Percentiles rank a stretch among this genome's conserved stretches.
phyloP scores from a whole-genome alignment of 306 rosid genomes.

The barrel medic (Medicago truncatula) region DNA sequence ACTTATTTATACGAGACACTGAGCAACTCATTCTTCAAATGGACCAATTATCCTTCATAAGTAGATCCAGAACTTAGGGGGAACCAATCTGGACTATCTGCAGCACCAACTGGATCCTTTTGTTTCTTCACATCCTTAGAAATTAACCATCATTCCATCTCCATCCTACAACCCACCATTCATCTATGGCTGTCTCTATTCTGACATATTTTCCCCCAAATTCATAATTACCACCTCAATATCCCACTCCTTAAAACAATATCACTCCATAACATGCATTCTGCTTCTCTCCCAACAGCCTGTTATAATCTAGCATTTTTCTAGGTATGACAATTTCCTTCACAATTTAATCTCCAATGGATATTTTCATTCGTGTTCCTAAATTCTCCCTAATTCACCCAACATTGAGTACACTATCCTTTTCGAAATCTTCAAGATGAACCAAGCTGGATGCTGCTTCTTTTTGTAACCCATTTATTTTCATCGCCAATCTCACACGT shows the following conservation, averaged over 20 bases:
- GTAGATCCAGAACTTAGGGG: slow-evolving; percentile 19
- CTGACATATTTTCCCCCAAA: slow-evolving; percentile 9
- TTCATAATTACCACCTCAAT: slow-evolving; percentile 29
- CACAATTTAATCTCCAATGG: slow-evolving; percentile 33
- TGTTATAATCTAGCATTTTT: slow-evolving; percentile 18
- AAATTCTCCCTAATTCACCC: slow-evolving; percentile 41
- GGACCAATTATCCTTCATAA: slow-evolving; percentile 6
- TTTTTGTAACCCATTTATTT: slow-evolving; percentile 58
- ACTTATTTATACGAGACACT: background rate
- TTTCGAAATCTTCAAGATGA: slow-evolving; percentile 56
- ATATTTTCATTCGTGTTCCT: slow-evolving; percentile 53
- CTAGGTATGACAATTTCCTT: slow-evolving; percentile 12
- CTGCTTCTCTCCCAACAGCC: background rate
- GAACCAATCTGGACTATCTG: slow-evolving; percentile 14
- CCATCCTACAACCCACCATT: slow-evolving; percentile 5
- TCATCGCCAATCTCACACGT: slow-evolving; percentile 60
- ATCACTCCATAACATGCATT: slow-evolving; percentile 5
- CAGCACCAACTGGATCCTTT: slow-evolving; percentile 22
- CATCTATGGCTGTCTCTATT: slow-evolving; percentile 15
- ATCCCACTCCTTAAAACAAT: background rate
- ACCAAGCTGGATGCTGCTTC: slow-evolving; percentile 56
- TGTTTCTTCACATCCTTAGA: slow-evolving; percentile 25
- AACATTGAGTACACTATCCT: slow-evolving; percentile 64
- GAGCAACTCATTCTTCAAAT: slow-evolving; percentile 19
- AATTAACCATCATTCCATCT: slow-evolving; percentile 35